Evolutionary conservation across 116 monocot genomes (phyloP).

Genomic region (Dioscorea cayenensis): DNA sequence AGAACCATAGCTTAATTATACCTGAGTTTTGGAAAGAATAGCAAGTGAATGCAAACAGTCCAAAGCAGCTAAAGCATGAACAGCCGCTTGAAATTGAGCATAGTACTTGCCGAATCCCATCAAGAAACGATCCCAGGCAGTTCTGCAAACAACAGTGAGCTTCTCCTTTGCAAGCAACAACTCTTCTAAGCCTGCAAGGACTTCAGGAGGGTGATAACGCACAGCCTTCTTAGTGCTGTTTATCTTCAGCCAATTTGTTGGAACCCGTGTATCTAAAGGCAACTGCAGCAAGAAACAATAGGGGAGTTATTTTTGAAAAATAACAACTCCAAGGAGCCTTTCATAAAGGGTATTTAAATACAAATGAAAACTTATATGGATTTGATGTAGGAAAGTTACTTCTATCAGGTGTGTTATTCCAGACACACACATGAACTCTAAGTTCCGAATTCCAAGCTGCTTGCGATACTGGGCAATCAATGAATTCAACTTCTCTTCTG

Average conservation of each 20-base stretch:
- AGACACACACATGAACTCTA: conserved; percentile 76
- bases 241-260: conserved; percentile 77
- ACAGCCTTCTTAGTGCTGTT: conserved; percentile 85
- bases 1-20: conserved; percentile 6
- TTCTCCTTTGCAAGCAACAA: conserved; percentile 80
- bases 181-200: conserved; percentile 54
- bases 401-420: conserved; percentile 93
- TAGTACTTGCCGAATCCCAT: conserved; percentile 63
- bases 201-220: conserved; percentile 92
- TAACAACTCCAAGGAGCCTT: no score
- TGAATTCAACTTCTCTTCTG: conserved; percentile 61
- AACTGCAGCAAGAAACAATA: conserved; percentile 33
- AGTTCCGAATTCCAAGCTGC: conserved; percentile 61
- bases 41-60: conserved; percentile 95
- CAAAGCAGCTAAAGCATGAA: conserved; percentile 83
- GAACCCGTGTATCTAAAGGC: conserved; percentile 54
- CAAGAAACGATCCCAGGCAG: conserved; percentile 67
- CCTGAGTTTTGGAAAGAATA: conserved; percentile 79
- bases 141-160: conserved; percentile 57
- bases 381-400: conserved; percentile 24
- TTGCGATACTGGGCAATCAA: conserved; percentile 70
- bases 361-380: not conserved
- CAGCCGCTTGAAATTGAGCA: conserved; percentile 82
- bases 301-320: no score
- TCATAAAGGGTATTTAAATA: not conserved